Base-by-base conservation (phyloP, 2,329 filamentous ascomycete genomes). In the Fusarium acutatum region DNA sequence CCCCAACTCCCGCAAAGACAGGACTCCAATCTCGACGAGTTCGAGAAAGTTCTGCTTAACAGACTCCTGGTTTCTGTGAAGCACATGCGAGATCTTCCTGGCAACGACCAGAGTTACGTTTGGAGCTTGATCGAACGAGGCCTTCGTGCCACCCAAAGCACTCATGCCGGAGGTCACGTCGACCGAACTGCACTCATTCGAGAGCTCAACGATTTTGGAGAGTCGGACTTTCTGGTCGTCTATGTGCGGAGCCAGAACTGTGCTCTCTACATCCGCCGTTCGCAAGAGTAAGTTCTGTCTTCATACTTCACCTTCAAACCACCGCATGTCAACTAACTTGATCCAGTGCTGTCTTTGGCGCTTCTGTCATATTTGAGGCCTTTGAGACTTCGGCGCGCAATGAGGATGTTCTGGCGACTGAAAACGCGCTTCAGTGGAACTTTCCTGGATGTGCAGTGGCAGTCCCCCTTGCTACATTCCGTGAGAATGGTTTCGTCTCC, bases 321-420 rank as follows among this genome's bases (percentile, higher is more conserved):
- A 20, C 17, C 11, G 4, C 13, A 37, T 8, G 4, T 20, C n/a
- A 40, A 24, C 54, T 71, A 28, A 71, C 64, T 28, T 46, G 14
- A 28, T 17, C 3, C n/a, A 80, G 79, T 17, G 43, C 71, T n/a
- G 73, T 74, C 3, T 65, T 76, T 60, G 76, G 72, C 49, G 73
- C 26, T 34, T 81, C 49, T 26, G 70, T 73, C 70, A 86, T 73
- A 24, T 89, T 63, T 52, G 91, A 93, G 77, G 84, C 84, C 0
- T 92, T 92, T 62, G 90, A 93, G 76, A 83, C 87, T 0, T 90
- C 90, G 0, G 83, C 91, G 0, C 76, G 77, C 1, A 88, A 87
- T 3, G 83, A 88, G 47, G 80, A 84, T 20, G 87, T 91, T 2
- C 81, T 92, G 5, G 83, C 84, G 1, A 80, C 88, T 0, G 79